phyloP scores from a whole-genome alignment of 352 stramenopile genomes.

The Pythium dissotocum region DNA sequence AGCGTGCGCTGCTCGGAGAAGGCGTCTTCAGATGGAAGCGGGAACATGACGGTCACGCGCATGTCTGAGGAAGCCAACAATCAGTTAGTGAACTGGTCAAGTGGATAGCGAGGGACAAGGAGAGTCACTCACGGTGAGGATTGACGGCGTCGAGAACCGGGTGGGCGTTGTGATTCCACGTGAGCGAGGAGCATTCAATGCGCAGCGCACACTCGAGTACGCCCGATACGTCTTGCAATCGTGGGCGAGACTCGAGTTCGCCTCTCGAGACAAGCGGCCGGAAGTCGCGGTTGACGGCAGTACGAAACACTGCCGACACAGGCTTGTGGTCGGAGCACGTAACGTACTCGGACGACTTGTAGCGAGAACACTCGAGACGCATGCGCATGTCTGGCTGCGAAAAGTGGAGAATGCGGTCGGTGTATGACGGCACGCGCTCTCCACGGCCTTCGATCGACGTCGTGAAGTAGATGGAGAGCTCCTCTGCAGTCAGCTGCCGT shows the following conservation, averaged over 20 bases:
- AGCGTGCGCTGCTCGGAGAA: slow-evolving; percentile 84
- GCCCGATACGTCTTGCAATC: slow-evolving; percentile 59
- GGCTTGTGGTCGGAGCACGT: slow-evolving; percentile 85
- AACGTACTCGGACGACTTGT: slow-evolving; percentile 75
- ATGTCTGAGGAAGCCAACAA: slow-evolving; percentile 14
- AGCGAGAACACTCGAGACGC: slow-evolving; percentile 62
- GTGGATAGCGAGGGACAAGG: neutral
- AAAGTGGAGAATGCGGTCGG: slow-evolving; percentile 86
- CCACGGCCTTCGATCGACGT: slow-evolving; percentile 54
- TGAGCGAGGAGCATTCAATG: slow-evolving; percentile 52
- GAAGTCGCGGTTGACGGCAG: slow-evolving; percentile 57
- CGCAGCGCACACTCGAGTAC: slow-evolving; percentile 61
- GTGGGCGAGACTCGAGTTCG: slow-evolving; percentile 48
- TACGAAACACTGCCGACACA: slow-evolving; percentile 72
- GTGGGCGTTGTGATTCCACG: slow-evolving; percentile 42
- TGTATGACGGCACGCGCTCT: slow-evolving; percentile 86
- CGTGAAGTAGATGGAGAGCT: slow-evolving; percentile 58
- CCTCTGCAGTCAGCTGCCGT: slow-evolving; percentile 19
- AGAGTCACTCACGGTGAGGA: slow-evolving; percentile 23
- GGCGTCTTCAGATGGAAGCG: slow-evolving; percentile 78
- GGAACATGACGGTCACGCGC: slow-evolving; percentile 69
- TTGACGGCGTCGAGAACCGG: slow-evolving; percentile 28
- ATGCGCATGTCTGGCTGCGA: slow-evolving; percentile 70
- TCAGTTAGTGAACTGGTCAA: neutral
- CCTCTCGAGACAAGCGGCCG: slow-evolving; percentile 50